A percentile compares a stretch with the other conserved stretches of the same genome.
Conservation (phyloP, 2,329 filamentous ascomycete genomes). For the Orbilia oligospora region DNA sequence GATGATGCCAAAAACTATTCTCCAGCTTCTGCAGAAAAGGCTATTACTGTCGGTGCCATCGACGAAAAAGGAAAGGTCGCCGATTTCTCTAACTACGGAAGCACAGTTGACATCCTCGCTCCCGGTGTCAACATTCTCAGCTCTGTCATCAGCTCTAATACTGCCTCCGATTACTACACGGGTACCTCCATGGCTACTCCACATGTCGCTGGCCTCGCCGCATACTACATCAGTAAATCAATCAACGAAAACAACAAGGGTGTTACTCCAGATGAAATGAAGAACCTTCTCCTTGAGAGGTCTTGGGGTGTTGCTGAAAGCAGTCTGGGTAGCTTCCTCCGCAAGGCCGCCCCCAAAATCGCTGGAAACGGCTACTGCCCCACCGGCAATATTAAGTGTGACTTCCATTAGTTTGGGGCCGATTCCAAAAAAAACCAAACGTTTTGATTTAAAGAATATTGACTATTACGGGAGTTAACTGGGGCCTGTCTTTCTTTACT, state of each 20-base stretch:
- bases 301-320: neutral
- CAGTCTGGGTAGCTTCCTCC: neutral
- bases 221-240: conserved; percentile 71
- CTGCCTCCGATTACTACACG: conserved; percentile 70
- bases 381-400: neutral
- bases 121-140: conserved; percentile 73
- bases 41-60: conserved; percentile 69
- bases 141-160: conserved; percentile 69
- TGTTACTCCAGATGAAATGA: neutral
- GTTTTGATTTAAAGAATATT: neutral
- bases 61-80: conserved; percentile 65
- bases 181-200: conserved; percentile 74
- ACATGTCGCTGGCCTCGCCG: conserved; percentile 77
- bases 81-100: conserved; percentile 69
- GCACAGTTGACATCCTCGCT: conserved; percentile 72
- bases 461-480: neutral
- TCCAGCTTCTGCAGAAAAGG: conserved; percentile 67
- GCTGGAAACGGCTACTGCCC: conserved; percentile 18
- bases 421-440: neutral
- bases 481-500: neutral
- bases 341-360: neutral
- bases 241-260: neutral
- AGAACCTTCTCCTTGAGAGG: neutral
- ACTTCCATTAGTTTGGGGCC: neutral
- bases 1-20: conserved; percentile 62